Evolutionary conservation across 2,329 filamentous ascomycete genomes (phyloP).

Genomic region (Pseudopithomyces chartarum): DNA sequence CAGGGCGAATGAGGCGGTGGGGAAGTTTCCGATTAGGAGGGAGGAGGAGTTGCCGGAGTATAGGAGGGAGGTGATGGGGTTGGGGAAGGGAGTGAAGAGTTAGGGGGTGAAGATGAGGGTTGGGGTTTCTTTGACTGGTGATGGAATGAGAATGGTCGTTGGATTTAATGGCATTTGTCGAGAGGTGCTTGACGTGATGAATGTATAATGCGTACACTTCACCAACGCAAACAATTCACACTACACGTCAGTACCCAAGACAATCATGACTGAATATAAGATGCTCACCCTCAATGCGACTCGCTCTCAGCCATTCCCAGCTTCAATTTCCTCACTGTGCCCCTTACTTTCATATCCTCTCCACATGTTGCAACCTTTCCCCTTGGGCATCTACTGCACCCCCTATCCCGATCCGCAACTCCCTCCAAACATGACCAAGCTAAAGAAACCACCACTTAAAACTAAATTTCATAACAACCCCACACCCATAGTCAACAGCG

Average conservation of each 20-base stretch:
- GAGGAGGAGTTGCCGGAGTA: constrained; percentile 1
- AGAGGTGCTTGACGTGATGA: too few species aligned
- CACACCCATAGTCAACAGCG: not conserved
- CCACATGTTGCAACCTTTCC: not conserved
- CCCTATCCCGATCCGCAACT: not conserved
- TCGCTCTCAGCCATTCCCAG: too few species aligned
- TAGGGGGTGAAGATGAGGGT: not conserved
- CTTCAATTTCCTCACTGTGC: not conserved
- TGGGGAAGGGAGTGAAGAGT: not conserved
- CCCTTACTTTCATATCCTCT: not conserved
- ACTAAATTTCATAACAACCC: not conserved
- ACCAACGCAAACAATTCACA: too few species aligned
- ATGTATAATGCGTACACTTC: too few species aligned
- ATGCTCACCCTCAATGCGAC: too few species aligned
- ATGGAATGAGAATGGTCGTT: too few species aligned
- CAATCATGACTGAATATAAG: too few species aligned
- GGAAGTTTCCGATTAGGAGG: constrained; percentile 15
- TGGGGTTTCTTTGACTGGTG: not conserved
- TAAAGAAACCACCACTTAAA: not conserved
- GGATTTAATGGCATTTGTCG: too few species aligned
- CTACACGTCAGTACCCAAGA: too few species aligned
- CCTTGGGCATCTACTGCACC: not conserved
- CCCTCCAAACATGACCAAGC: not conserved
- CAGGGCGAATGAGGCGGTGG: constrained; percentile 17
- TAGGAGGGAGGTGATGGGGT: not conserved